phyloP scores from a whole-genome alignment of 495 filamentous ascomycete genomes.

The Daldinia vernicosa region DNA sequence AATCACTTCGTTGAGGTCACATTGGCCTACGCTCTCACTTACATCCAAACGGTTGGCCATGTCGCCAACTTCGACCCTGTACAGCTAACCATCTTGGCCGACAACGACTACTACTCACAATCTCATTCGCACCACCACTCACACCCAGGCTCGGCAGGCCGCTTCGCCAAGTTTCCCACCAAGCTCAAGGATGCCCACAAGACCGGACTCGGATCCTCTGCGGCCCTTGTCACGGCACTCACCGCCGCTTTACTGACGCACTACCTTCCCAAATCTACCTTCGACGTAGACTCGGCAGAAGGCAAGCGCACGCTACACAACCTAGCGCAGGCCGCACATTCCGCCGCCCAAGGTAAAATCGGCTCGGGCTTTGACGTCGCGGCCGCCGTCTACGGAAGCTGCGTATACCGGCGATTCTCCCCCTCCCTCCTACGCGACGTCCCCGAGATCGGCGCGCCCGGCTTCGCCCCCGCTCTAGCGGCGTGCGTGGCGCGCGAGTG shows the following conservation, averaged over 20 bases:
- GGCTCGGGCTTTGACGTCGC: slow-evolving; percentile 98
- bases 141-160: slow-evolving; percentile 33
- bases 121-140: slow-evolving; percentile 46
- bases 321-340: slow-evolving; percentile 91
- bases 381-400: slow-evolving; percentile 88
- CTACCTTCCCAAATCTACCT: slow-evolving; percentile 71
- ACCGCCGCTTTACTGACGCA: slow-evolving; percentile 82
- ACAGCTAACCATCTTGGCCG: slow-evolving; percentile 87
- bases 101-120: slow-evolving; percentile 96
- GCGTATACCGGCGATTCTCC: slow-evolving; percentile 89
- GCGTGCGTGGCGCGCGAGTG: slow-evolving; percentile 72
- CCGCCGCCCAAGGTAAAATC: slow-evolving; percentile 95
- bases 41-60: slow-evolving; percentile 68
- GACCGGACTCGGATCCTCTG: slow-evolving; percentile 94
- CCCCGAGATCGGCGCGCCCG: slow-evolving; percentile 67
- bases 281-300: slow-evolving; percentile 55
- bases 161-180: slow-evolving; percentile 81
- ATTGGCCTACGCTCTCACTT: slow-evolving; percentile 85
- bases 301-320: slow-evolving; percentile 75
- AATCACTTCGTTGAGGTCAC: slow-evolving; percentile 94
- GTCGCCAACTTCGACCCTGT: slow-evolving; percentile 68
- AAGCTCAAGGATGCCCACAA: slow-evolving; percentile 85
- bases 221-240: slow-evolving; percentile 91
- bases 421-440: slow-evolving; percentile 73
- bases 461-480: slow-evolving; percentile 73